Evolutionary conservation across 73 alveolate genomes (phyloP).

Genomic region (Paramecium primaurelia): DNA sequence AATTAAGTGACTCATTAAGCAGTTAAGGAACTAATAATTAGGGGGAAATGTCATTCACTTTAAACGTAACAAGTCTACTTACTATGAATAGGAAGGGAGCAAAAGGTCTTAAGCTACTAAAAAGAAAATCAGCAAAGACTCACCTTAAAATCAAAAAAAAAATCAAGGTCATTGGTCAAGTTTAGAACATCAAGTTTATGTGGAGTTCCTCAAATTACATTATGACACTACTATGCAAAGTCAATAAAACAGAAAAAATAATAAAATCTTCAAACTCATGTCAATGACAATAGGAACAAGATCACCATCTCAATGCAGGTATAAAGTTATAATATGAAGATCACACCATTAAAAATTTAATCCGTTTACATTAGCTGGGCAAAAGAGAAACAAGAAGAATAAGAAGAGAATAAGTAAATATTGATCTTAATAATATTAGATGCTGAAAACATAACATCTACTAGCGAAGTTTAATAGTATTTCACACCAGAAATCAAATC

Average conservation of each 20-base stretch:
- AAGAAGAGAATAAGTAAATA: not conserved
- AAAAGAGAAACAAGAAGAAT: conserved; percentile 25
- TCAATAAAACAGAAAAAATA: conserved; percentile 12
- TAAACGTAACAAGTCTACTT: not conserved
- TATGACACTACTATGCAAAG: not conserved
- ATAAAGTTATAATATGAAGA: not conserved
- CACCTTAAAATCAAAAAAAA: not conserved
- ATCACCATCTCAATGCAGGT: conserved; percentile 46
- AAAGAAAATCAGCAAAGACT: not conserved
- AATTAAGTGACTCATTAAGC: not conserved
- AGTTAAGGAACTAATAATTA: not conserved
- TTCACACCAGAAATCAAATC: not conserved
- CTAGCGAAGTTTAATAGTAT: not conserved
- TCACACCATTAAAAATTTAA: conserved; percentile 40
- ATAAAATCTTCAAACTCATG: conserved; percentile 41
- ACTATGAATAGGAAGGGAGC: not conserved
- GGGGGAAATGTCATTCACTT: not conserved
- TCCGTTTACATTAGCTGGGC: conserved; percentile 12
- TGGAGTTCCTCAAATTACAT: not conserved
- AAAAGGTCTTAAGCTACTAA: not conserved
- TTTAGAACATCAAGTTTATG: not conserved
- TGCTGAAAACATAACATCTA: not conserved
- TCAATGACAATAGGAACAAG: conserved; percentile 17
- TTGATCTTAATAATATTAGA: not conserved
- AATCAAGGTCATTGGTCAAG: conserved; percentile 25